Base-by-base conservation (phyloP, 202 grass and related monocot genomes). In the Thinopyrum obtusiflorum region DNA sequence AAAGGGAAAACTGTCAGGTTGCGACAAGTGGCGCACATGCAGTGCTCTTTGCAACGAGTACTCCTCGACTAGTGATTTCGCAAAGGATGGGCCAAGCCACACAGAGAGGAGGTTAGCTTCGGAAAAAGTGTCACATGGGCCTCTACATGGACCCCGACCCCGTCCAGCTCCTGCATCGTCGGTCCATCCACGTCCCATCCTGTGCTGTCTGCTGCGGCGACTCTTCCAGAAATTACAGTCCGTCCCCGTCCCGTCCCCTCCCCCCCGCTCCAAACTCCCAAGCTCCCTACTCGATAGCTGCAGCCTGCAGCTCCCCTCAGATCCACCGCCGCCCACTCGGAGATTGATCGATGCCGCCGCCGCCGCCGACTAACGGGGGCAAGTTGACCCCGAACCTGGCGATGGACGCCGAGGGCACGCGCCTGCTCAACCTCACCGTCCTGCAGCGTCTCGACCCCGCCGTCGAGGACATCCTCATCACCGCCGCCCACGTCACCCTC, bases 381-480 rank as follows among this genome's bases (percentile, higher is more conserved):
- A 97, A 93, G 85, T 65, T 93, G 65, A 89, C 86, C 18, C 94
- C 94, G 6, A 97, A 91, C 76, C 87, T 97, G 53, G 61, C 68
- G 2, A 88, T 80, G 90, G 94, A 93, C 85, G 89, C 89, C 46
- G 90, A 90, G 51, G 86, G 67, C 40, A 96, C 90, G 68, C 92
- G 90, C 39, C 61, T 84, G 13, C 91, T 97, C 25, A 89, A 91
- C 78, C 86, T 89, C 42, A 94, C 86, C 61, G 88, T 97, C 39
- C 89, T 97, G 25, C 94, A 93, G 76, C 87, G 94, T 80, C 89
- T 97, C 80, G 94, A 97, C 82, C 94, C 94, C 32, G 92, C 89
- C 59, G 91, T 97, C 55, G 91, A 91, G 78, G 94, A 97, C 78
- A 97, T 97, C 83, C 94, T 97, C 69, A 92, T 97, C 79, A 97